Base-by-base conservation (phyloP, 352 stramenopile genomes). In the Elongisporangium anandrum region DNA sequence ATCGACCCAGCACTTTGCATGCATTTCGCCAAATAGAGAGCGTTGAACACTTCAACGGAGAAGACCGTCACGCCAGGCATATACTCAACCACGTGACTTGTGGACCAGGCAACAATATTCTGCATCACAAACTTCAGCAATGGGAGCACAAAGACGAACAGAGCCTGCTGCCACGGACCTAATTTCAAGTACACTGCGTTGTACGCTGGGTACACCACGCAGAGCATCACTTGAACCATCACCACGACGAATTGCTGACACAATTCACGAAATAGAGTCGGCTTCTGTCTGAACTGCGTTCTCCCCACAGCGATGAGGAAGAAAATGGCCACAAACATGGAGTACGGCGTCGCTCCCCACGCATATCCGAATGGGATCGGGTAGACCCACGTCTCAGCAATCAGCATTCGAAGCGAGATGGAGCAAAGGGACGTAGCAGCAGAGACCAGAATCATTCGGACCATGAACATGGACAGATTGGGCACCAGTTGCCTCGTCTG, bases 401-500 rank as follows among this genome's bases (percentile, higher is more conserved):
- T 15, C 29, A 41, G 9, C 29, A 41, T 41, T 8, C 29, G 29
- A 41, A 41, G 29, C 5, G 29, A 41, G 9, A 41, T 41, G 9
- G 29, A 41, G 5, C 5, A 41, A 8, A 41, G 29, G 1, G 29
- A 9, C 5, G 29, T 41, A 15, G 29, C 29, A 41, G 29, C 9
- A 8, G 5, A 15, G 9, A 9, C 29, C 29, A 41, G 9, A 0
- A 66, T 8, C 19, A 39, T 57, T 5, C 41, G 52, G 13, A 10
- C 0, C 15, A 59, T 41, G 0, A 64, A 59, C 0, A 70, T 55
- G 4, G 57, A 62, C 0, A 58, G 38, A 12, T 54, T 38, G 4
- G 52, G 38, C 13, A 78, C 19, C 1, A 66, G 53, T 12, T 34
- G 39, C 26, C 45, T 64, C 17, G 53, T 52, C 29, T 41, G 29